Evolutionary conservation across 306 rosid genomes (phyloP), one percentile per base, ranked within the genome.

Genomic region (Prunus fruticosa): DNA sequence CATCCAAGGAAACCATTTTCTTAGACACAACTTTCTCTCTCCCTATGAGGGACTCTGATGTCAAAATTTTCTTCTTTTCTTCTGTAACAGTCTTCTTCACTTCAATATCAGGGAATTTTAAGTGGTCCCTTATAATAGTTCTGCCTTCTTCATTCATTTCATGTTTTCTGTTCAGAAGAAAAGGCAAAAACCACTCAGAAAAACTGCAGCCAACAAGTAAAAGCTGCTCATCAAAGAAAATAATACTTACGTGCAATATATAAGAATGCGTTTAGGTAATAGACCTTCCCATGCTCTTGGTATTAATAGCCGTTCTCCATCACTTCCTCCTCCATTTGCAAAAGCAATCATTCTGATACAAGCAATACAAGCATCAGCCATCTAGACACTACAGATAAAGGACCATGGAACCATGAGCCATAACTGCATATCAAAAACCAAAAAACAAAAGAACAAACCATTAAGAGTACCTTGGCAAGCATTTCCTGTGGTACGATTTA

Each of bases 241-340:
- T 67, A 72, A 46, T 64, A 85, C 96, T 87, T 87, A 91, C 96
- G 56, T 49, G 86, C 96, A 91, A 76, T 91, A 91, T 67, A 87
- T 85, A 79, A 91, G 86, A 76, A 88, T 87, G 72, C 90, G 82
- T 22, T 76, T 72, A 64, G 81, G 84, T 56, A 88, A 80, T 28
- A 88, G 81, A 50, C 78, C 84, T 19, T 88, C 90, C 96, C 96
- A 91, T 72, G 96, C 93, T 80, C 92, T 88, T 74, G 45, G 77
- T 25, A 61, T 22, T 67, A 76, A 80, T 85, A 77, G 50, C n/a
- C 52, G 18, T 75, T 60, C 65, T 74, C 46, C 68, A 73, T 64
- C 78, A 84, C 77, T 69, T 18, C 51, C n/a, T 72, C 49, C 64
- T 73, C 78, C 77, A 78, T 16, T 6, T 62, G 76, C 67, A 65